Evolutionary conservation across 208 protist species (phyloP).

Genomic region (Trypanosoma cruzi): DNA sequence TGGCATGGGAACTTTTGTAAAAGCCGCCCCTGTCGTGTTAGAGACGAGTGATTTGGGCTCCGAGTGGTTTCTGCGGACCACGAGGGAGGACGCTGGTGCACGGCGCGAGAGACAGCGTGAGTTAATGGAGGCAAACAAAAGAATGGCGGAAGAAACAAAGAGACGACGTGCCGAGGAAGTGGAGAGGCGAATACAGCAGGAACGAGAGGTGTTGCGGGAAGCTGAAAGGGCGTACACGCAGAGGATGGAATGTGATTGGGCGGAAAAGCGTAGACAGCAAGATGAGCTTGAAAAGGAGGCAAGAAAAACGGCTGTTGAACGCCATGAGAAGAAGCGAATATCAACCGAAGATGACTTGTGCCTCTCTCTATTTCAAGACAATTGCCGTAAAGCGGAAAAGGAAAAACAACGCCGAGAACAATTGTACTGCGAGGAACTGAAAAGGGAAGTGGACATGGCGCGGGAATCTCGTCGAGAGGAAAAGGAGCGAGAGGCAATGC

Average conservation of each 20-base stretch:
- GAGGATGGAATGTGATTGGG: constrained; percentile 5
- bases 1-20: constrained; percentile 1
- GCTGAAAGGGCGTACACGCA: constrained; percentile 2
- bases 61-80: constrained; percentile 2
- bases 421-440: constrained; percentile 30
- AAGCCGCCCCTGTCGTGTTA: neutral
- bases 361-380: constrained; percentile 4
- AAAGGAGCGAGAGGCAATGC: constrained; percentile 15
- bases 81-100: neutral
- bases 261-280: constrained; percentile 17
- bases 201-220: constrained; percentile 16
- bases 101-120: constrained; percentile 8
- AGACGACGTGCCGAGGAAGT: constrained; percentile 21
- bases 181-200: constrained; percentile 3
- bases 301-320: constrained; percentile 20
- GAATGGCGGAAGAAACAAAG: constrained; percentile 20
- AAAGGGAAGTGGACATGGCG: constrained; percentile 29
- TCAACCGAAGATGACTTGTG: neutral
- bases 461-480: constrained; percentile 23
- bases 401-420: constrained; percentile 24
- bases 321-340: constrained; percentile 1
- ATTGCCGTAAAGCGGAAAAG: constrained; percentile 16
- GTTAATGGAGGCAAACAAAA: constrained; percentile 32
- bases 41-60: neutral
- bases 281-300: constrained; percentile 9